These are phyloP conservation scores for Penicillium canescens DNA, from an alignment of 495 filamentous ascomycete species.

Conservation along the genomic window DNA sequence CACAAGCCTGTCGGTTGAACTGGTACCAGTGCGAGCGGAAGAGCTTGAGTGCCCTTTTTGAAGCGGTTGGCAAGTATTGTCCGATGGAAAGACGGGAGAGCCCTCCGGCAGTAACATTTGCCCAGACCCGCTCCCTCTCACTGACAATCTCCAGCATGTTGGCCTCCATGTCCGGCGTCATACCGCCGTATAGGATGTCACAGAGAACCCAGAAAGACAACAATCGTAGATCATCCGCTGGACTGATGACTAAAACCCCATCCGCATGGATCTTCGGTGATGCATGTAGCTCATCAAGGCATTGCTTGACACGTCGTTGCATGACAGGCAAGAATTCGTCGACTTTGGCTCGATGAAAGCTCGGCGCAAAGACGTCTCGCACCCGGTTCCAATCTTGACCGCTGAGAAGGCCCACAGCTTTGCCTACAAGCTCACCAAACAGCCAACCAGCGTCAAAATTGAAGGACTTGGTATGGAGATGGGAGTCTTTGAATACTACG, in stretches of 20 bases:
- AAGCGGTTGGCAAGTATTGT: slow-evolving; percentile 20
- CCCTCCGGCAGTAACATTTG: slow-evolving; percentile 27
- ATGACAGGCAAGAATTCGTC: slow-evolving; percentile 3
- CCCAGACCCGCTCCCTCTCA: slow-evolving; percentile 28
- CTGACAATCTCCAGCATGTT: slow-evolving; percentile 17
- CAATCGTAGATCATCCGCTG: slow-evolving; percentile 32
- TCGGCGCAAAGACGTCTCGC: slow-evolving; percentile 10
- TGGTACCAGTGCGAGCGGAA: slow-evolving; percentile 22
- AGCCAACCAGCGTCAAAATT: slow-evolving; percentile 35
- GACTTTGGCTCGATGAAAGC: not conserved
- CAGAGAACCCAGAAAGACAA: slow-evolving; percentile 37
- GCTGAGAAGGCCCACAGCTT: slow-evolving; percentile 39
- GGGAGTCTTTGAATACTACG: slow-evolving; percentile 31
- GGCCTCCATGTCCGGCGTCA: slow-evolving; percentile 12
- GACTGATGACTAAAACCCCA: slow-evolving; percentile 14
- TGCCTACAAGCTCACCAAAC: slow-evolving; percentile 35
- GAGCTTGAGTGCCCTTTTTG: slow-evolving; percentile 12
- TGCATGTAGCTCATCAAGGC: not conserved
- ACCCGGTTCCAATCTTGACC: slow-evolving; percentile 18
- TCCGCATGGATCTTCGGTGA: not conserved
- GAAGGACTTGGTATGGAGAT: slow-evolving; percentile 30
- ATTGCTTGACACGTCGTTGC: slow-evolving; percentile 7
- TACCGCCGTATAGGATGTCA: slow-evolving; percentile 33
- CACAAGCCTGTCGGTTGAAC: slow-evolving; percentile 17
- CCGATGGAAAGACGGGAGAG: slow-evolving; percentile 17